Conservation (phyloP, 176 grass and related monocot genomes). For the Thinopyrum elongatum region DNA sequence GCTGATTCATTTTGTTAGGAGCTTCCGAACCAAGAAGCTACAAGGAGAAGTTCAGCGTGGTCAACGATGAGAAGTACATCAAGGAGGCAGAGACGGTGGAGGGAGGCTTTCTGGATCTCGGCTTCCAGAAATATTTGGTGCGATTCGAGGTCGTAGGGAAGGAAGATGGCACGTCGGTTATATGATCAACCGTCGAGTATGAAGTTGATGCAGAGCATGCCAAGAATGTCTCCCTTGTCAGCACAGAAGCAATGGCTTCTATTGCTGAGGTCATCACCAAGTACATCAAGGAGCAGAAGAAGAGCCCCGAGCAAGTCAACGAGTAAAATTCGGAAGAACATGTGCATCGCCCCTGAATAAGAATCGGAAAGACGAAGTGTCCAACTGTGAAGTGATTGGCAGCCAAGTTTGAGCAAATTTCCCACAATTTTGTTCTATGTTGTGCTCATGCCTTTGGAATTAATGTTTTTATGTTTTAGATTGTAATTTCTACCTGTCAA, state of each 20-base stretch:
- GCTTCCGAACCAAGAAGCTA: neutral
- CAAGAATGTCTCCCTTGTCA: neutral
- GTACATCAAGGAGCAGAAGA: conserved; percentile 8
- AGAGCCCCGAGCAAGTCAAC: neutral
- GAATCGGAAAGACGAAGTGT: too few species aligned
- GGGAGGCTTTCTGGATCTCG: neutral
- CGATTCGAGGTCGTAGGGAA: neutral
- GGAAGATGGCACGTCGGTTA: neutral
- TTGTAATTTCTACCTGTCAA: too few species aligned
- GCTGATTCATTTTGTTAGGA: neutral
- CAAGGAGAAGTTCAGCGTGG: neutral
- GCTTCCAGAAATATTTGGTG: neutral
- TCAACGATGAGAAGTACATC: conserved; percentile 1
- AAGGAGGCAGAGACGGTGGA: neutral
- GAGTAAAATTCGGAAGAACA: neutral
- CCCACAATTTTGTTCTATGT: too few species aligned
- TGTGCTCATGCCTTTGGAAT: too few species aligned
- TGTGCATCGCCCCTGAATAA: too few species aligned
- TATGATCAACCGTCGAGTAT: neutral
- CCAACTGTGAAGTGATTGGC: too few species aligned
- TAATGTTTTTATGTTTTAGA: too few species aligned
- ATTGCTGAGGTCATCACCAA: neutral
- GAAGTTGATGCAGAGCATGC: neutral
- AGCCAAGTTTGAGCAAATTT: too few species aligned
- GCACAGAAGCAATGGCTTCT: neutral